Conservation (phyloP, 768 basidiomycete genomes). For the Lyophyllum semitale region DNA sequence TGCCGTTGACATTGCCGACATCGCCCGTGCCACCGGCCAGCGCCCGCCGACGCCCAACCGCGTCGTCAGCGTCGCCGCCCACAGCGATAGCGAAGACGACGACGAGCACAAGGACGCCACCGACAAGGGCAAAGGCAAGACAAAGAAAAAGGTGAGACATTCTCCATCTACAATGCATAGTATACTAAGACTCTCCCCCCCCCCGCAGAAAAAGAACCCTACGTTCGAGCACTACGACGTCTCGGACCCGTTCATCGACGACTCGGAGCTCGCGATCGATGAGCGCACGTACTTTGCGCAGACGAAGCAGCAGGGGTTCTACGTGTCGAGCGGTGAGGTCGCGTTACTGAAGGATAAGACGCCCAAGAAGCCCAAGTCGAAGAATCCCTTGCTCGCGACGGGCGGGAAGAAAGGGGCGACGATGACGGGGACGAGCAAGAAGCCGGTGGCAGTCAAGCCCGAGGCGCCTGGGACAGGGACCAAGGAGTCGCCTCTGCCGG, state of each 20-base stretch:
- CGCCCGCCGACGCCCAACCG: constrained; percentile 31
- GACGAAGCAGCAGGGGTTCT: constrained; percentile 92
- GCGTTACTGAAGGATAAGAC: constrained; percentile 82
- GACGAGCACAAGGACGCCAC: constrained; percentile 40
- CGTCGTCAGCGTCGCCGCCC: constrained; percentile 35
- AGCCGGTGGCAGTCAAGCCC: background rate
- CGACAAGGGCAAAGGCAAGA: constrained; percentile 25
- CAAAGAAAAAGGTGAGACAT: constrained; percentile 31
- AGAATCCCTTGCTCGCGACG: constrained; percentile 39
- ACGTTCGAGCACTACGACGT: constrained; percentile 86
- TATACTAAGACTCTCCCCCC: background rate
- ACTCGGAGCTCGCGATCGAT: constrained; percentile 89
- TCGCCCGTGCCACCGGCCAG: constrained; percentile 60
- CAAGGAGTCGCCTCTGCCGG: background rate
- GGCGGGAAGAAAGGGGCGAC: background rate
- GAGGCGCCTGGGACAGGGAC: background rate
- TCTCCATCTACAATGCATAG: background rate
- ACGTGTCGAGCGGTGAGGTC: constrained; percentile 87
- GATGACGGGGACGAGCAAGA: constrained; percentile 8
- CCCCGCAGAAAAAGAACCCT: constrained; percentile 46
- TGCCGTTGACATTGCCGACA: constrained; percentile 56
- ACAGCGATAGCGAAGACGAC: constrained; percentile 52
- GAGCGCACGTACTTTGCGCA: constrained; percentile 89
- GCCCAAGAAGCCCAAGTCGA: constrained; percentile 74
- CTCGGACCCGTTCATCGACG: constrained; percentile 95